Evolutionary conservation across 345 rosid species (phyloP), one percentile per base, ranked within the genome.

Genomic region (Melastoma malabathricum): DNA sequence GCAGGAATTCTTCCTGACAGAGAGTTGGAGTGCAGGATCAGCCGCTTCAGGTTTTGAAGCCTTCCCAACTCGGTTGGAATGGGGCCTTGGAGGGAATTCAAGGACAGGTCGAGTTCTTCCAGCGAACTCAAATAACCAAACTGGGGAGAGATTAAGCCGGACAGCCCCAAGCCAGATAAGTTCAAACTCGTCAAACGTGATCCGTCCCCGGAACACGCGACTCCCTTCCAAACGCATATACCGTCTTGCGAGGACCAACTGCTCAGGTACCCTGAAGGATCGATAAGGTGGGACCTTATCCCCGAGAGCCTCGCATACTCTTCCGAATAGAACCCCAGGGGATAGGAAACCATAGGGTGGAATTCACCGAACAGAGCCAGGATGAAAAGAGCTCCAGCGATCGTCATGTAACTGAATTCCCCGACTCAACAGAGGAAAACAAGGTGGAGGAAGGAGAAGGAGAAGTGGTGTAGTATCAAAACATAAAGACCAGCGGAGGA

Each of bases 1-100:
- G 68, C 57, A 45, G 96, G 96, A 65, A 86, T 75, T 41, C 49
- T 20, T n/a, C 97, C 94, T 10, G 76, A 75, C 54, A 89, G 78
- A 61, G 13, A 64, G 63, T 89, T 89, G 10, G 94, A 62, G 68
- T 74, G 64, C 39, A 89, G 76, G 49, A 76, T 78, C 48, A 89
- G 72, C 17, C 50, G 29, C 61, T 65, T 78, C 53, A 89, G 65
- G 46, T 76, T 68, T 49, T 70, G 82, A 68, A 89, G 95, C 73
- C 69, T 66, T 39, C 86, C 77, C 6, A 86, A 70, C 60, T 70
- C 79, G 15, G 80, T 19, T 59, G 97, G 89, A 20, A 85, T 79
- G 3, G 57, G 50, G 13, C 93, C 95, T 10, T 71, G 39, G 27
- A 89, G 66, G 14, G 61, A 57, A 67, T 89, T 89, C 3, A 41